Conservation (phyloP, 306 rosid genomes). For the Macrotyloma uniflorum region DNA sequence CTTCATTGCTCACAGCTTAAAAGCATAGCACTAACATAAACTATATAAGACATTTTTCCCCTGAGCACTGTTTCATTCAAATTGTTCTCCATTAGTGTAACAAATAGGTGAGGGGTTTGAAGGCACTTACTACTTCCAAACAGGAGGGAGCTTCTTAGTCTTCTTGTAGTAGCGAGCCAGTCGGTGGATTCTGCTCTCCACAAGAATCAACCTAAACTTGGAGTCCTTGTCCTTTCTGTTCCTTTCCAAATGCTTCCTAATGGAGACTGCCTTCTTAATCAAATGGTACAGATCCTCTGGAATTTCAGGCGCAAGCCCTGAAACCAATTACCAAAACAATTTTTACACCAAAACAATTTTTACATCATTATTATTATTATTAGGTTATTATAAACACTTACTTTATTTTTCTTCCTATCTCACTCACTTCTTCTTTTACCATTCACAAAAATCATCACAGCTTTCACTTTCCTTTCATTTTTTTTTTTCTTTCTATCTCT, state of each 20-base stretch:
- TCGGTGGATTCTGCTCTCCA: conserved; percentile 91
- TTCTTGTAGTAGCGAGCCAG: conserved; percentile 88
- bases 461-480: not conserved
- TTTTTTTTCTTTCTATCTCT: not conserved
- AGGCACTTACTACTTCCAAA: conserved; percentile 80
- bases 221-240: conserved; percentile 89
- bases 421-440: not conserved
- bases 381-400: not conserved
- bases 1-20: not conserved
- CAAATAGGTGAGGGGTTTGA: not conserved
- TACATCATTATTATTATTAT: not conserved
- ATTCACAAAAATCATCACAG: not conserved
- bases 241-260: conserved; percentile 89
- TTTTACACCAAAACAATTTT: too few relatives aligned
- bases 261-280: conserved; percentile 87
- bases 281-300: conserved; percentile 95
- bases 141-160: conserved; percentile 94
- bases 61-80: not conserved
- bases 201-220: conserved; percentile 86
- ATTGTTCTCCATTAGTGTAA: not conserved
- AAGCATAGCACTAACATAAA: not conserved
- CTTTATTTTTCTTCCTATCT: not conserved
- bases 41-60: not conserved
- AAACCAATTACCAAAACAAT: not conserved
- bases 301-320: conserved; percentile 90